phyloP scores from a whole-genome alignment of 768 basidiomycete species.

The Mycena latifolia region DNA sequence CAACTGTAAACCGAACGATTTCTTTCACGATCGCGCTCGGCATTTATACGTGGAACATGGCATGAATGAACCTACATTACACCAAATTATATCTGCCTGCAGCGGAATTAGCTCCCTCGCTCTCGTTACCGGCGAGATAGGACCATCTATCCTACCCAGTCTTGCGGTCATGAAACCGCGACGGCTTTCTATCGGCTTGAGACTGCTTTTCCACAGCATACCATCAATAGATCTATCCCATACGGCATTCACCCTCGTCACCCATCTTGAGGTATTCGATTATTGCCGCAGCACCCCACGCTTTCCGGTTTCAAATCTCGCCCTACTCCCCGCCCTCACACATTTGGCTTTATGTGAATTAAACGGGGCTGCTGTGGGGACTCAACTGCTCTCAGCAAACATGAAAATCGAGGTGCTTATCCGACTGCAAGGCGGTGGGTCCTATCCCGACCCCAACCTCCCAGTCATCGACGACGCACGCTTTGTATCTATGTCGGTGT shows the following conservation, averaged over 20 bases:
- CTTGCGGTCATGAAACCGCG: background rate
- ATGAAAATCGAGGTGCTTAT: background rate
- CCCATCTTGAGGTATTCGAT: background rate
- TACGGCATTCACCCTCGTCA: background rate
- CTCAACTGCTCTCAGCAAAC: background rate
- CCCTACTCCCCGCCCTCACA: conserved; percentile 11
- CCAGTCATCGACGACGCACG: no score
- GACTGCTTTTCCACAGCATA: background rate
- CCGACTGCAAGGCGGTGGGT: background rate
- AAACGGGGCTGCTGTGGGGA: background rate
- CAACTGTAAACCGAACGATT: background rate
- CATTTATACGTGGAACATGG: background rate
- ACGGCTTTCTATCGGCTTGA: background rate
- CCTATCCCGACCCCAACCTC: no score
- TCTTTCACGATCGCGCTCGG: conserved; percentile 14
- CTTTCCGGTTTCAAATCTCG: background rate
- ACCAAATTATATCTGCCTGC: background rate
- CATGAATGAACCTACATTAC: background rate
- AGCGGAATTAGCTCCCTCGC: conserved; percentile 2
- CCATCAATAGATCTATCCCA: background rate
- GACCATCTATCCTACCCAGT: background rate
- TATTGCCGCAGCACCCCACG: no score
- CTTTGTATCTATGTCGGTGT: no score
- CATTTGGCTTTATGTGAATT: background rate
- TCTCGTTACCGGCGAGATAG: background rate